phyloP scores from a whole-genome alignment of 169 alveolate species.

The Plasmodium coatneyi region DNA sequence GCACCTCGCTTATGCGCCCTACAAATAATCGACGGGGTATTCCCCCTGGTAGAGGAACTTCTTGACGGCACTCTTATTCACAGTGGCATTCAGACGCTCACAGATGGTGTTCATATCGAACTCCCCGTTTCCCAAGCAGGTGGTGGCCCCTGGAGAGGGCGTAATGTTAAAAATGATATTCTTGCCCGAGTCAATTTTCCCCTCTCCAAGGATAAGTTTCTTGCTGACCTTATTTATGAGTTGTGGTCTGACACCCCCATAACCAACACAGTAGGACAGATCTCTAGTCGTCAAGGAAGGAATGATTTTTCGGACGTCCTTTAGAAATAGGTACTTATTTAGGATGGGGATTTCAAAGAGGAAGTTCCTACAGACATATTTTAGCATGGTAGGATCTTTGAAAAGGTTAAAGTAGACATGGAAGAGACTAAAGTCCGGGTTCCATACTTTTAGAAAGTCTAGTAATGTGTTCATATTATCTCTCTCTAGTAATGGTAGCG shows the following conservation, averaged over 20 bases:
- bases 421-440: constrained; percentile 81
- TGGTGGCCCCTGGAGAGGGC: constrained; percentile 92
- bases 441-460: constrained; percentile 85
- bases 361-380: constrained; percentile 84
- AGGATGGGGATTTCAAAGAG: constrained; percentile 87
- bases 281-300: constrained; percentile 86
- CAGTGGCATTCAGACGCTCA: constrained; percentile 81
- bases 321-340: constrained; percentile 81
- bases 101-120: constrained; percentile 86
- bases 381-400: constrained; percentile 82
- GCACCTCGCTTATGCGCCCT: neutral
- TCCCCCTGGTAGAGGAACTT: constrained; percentile 84
- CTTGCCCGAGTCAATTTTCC: constrained; percentile 84
- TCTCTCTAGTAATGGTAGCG: constrained; percentile 88
- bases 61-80: constrained; percentile 78
- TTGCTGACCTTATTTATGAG: constrained; percentile 84
- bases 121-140: constrained; percentile 89
- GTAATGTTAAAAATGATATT: constrained; percentile 88
- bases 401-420: constrained; percentile 83
- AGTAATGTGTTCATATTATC: constrained; percentile 82
- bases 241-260: constrained; percentile 91
- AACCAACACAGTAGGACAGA: constrained; percentile 86
- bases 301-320: constrained; percentile 87
- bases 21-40: constrained; percentile 77
- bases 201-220: constrained; percentile 89